Percentiles rank a stretch among this genome's conserved stretches.
Evolutionary conservation across 805 yeast species (phyloP).

Genomic region (Novakomyces olei): DNA sequence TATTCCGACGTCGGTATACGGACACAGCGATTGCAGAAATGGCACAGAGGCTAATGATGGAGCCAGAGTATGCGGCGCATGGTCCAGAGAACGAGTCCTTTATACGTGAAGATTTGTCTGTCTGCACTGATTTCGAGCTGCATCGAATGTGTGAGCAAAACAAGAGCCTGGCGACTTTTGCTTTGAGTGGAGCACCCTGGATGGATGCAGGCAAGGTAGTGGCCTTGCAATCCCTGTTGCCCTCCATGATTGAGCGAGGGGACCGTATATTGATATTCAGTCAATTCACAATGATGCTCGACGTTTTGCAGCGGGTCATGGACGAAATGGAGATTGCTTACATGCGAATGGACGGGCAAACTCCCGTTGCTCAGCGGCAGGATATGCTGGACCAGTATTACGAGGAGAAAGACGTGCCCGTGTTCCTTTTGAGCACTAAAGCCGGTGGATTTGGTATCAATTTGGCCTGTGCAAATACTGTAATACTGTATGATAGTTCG

Average conservation of each 20-base stretch:
- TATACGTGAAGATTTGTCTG: slow-evolving; percentile 83
- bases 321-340: slow-evolving; percentile 44
- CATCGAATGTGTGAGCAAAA: slow-evolving; percentile 51
- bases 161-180: slow-evolving; percentile 37
- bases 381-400: slow-evolving; percentile 74
- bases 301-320: slow-evolving; percentile 60
- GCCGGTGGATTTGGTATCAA: slow-evolving; percentile 99
- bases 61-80: slow-evolving; percentile 42
- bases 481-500: slow-evolving; percentile 75
- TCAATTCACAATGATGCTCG: slow-evolving; percentile 77
- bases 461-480: slow-evolving; percentile 82
- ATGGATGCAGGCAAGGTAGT: slow-evolving; percentile 40
- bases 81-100: slow-evolving; percentile 61
- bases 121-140: slow-evolving; percentile 81
- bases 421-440: slow-evolving; percentile 73
- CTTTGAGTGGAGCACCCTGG: slow-evolving; percentile 27
- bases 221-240: slow-evolving; percentile 34
- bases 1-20: slow-evolving; percentile 45
- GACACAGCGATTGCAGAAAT: slow-evolving; percentile 36
- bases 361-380: slow-evolving; percentile 83
- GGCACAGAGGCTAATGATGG: slow-evolving; percentile 61
- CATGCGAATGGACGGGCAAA: slow-evolving; percentile 72
- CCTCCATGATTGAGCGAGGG: slow-evolving; percentile 30
- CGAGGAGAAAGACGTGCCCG: slow-evolving; percentile 60
- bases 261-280: slow-evolving; percentile 68